Conservation (phyloP, 495 filamentous ascomycete species). For the Aspergillus indologenus region DNA sequence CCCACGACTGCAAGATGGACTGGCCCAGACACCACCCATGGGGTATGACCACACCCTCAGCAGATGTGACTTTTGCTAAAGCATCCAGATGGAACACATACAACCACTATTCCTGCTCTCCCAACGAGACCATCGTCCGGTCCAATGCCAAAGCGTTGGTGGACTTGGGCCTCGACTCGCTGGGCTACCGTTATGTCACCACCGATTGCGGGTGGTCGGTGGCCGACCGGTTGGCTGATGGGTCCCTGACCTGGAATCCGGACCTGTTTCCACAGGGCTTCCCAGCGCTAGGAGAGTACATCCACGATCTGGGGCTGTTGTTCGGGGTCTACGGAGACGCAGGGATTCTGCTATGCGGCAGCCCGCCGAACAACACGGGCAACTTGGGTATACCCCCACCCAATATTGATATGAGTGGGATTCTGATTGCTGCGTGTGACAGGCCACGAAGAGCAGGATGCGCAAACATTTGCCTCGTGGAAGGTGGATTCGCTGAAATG, state of each 20-base stretch:
- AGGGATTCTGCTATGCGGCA: constrained; percentile 35
- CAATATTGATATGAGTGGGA: constrained; percentile 9
- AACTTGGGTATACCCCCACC: constrained; percentile 25
- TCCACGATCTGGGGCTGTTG: constrained; percentile 47
- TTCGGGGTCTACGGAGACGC: constrained; percentile 58
- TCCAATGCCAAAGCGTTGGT: constrained; percentile 54
- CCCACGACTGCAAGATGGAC: constrained; percentile 25
- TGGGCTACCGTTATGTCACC: constrained; percentile 55
- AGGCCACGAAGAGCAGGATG: constrained; percentile 46
- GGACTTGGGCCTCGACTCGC: constrained; percentile 45
- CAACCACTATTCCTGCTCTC: constrained; percentile 51
- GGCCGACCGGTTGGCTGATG: constrained; percentile 38
- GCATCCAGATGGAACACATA: constrained; percentile 52
- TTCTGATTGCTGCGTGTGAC: constrained; percentile 11
- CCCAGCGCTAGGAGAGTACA: constrained; percentile 44
- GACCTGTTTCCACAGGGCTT: constrained; percentile 50
- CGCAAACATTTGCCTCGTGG: constrained; percentile 42
- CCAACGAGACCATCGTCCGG: constrained; percentile 46
- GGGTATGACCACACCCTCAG: constrained; percentile 21
- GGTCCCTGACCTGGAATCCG: constrained; percentile 53
- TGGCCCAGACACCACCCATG: constrained; percentile 34
- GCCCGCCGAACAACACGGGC: constrained; percentile 26
- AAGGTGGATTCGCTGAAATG: constrained; percentile 47
- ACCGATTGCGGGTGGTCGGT: constrained; percentile 57
- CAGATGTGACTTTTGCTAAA: neutral